Base-by-base conservation (phyloP, 192 early-diverging fungal species). In the Coemansia furcata region DNA sequence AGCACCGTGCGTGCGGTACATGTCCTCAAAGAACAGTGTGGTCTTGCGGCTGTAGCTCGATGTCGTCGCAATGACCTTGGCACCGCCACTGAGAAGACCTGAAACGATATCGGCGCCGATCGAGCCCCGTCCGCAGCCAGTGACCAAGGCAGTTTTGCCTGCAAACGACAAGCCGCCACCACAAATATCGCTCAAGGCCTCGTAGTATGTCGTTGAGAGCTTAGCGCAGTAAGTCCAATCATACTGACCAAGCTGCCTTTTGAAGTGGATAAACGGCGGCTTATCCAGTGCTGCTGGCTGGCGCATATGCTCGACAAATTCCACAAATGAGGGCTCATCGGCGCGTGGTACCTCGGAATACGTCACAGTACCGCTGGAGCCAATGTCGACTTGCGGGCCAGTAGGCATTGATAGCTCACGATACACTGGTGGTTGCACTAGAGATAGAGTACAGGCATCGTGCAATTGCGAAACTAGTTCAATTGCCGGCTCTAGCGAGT, bases 41-140 rank as follows among this genome's bases (percentile, higher is more conserved):
- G 88, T 87, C 12, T 78, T 70, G 60, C 87, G 89, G 67, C 89
- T 91, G 85, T 92, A 95, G 65, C 93, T 87, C 21, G 93, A 96
- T 30, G 96, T 96, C 8, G 95, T 98, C 2, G 93, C 94, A 62
- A 98, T 71, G 14, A 96, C 94, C 71, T 88, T 84, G 67, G 94
- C 94, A 67, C 96, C 96, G 67, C 94, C 96, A 35, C 89, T 90
- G 14, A 98, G 79, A 47, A 96, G 80, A 30, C 91, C 90, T 77
- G 93, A 88, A 50, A 96, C 84, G 62, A 98, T 87, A 50, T 95
- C 91, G 46, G 92, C 87, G 69, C 96, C 96, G 76, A 98, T 98
- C 1, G 95, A 96, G 46, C 88, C 93, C 38, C 85, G 87, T 43
- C 94, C 95, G 54, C 93, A 94, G 62, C 96, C 96, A 44, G 96